Base-by-base conservation (phyloP, 2,329 filamentous ascomycete species). In the Dactylella cylindrospora region DNA sequence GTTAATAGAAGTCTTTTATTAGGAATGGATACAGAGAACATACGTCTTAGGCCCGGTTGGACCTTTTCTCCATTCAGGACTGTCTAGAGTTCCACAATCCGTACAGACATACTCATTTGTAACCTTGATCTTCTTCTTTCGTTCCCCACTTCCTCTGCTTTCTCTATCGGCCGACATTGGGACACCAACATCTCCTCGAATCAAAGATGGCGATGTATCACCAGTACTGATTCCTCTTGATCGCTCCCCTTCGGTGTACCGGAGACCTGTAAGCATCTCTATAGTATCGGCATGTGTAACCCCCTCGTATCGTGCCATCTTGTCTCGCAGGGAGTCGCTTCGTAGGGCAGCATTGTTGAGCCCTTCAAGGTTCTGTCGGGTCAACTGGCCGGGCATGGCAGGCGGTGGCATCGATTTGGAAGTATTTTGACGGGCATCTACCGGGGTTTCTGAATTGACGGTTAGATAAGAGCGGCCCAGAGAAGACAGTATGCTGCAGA, bases 31-130 rank as follows among this genome's bases (percentile, higher is more conserved):
- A 31, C 29, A 23, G 7, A 43, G 20, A 28, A 19, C 47, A 20
- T 35, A 61, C 55, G 91, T 96, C 74, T 97, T 96, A 1, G 90
- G 90, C 1, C 91, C 91, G 65, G 82, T 88, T 0, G 91, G 91
- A 0, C 91, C 91, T 73, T 95, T 96, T 65, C 91, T 80, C 91
- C 91, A 97, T 76, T 97, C 91, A 0, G 91, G 91, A 12, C 88
- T 95, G 70, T 96, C 90, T 32, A 94, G 79, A 0, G 89, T 96
- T 77, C 91, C 90, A 74, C 91, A 97, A 72, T 96, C 91, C 1
- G 88, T 91, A 73, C 91, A 97, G 29, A 95, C 88, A 71, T 96
- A 96, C 76, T 96, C 90, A 70, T 95, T 83, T 1, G 80, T 79
- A 19, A 82, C 79, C 72, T 95, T 95, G 39, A 88, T 76, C 72